A percentile compares a stretch with the other conserved stretches of the same genome.
Evolutionary conservation across 2,329 filamentous ascomycete genomes (phyloP).

Genomic region (Trichophyton mentagrophytes): DNA sequence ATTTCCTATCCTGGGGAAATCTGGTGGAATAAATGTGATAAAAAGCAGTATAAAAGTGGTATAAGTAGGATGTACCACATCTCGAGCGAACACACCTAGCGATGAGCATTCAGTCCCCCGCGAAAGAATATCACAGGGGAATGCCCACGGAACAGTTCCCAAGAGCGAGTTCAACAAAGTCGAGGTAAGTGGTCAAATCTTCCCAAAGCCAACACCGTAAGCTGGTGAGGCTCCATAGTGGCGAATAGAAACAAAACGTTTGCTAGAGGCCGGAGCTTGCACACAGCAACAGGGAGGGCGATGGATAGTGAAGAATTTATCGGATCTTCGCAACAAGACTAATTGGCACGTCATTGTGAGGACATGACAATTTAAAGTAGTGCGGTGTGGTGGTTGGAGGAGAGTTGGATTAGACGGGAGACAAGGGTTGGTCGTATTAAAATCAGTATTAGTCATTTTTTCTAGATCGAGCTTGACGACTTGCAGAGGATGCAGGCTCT

Average conservation of each 20-base stretch:
- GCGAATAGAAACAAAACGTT: conserved; percentile 2
- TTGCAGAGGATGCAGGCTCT: conserved; percentile 6
- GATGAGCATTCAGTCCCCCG: background rate
- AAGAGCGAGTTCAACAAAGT: conserved; percentile 36
- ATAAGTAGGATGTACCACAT: background rate
- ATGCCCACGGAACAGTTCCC: conserved; percentile 8
- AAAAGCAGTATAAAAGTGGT: no score
- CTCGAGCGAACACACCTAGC: background rate
- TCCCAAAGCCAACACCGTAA: background rate
- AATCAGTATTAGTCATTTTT: conserved; percentile 17
- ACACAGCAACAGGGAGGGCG: conserved; percentile 7
- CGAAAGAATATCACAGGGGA: background rate
- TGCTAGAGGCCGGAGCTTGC: background rate
- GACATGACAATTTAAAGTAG: conserved; percentile 94
- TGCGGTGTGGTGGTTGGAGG: conserved; percentile 40
- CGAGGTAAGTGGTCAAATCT: conserved; percentile 24
- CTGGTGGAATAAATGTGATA: no score
- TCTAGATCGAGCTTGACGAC: conserved; percentile 10
- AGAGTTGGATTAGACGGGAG: background rate
- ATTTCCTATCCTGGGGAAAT: no score
- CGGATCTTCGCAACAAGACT: conserved; percentile 89
- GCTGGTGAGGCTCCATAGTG: background rate
- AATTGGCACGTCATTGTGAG: conserved; percentile 78
- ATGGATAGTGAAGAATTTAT: conserved; percentile 25
- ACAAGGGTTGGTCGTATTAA: background rate